Percentiles rank a stretch among this genome's conserved stretches.
These are phyloP conservation scores for Cytospora schulzeri DNA, from an alignment of 2,329 filamentous ascomycete species.

Conservation along the genomic window DNA sequence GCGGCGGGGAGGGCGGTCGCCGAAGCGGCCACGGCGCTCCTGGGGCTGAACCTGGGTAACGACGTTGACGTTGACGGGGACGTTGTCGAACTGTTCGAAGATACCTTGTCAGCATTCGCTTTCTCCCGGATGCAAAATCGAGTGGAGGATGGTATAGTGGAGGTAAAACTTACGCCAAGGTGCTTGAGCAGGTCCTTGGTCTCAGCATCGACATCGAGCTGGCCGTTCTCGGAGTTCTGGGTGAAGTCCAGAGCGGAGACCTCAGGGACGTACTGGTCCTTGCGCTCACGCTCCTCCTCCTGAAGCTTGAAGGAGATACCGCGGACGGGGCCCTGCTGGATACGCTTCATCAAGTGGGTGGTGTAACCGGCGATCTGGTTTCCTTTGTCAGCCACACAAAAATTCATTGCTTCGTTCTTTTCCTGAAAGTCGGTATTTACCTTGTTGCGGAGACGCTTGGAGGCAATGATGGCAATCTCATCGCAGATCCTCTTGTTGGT, in stretches of 20 bases:
- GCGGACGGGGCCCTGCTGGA: conserved; percentile 97
- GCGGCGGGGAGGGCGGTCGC: conserved; percentile 47
- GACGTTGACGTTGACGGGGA: conserved; percentile 93
- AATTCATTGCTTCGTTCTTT: not conserved
- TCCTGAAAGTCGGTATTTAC: conserved; percentile 48
- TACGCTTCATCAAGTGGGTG: conserved; percentile 99
- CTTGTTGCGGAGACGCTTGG: conserved; percentile 99
- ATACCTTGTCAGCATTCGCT: conserved; percentile 8
- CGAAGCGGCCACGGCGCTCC: conserved; percentile 67
- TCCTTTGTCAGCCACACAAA: conserved; percentile 1
- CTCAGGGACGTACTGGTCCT: conserved; percentile 99
- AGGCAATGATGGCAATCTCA: conserved; percentile 99
- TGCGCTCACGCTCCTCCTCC: conserved; percentile 99
- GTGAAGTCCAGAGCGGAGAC: conserved; percentile 98
- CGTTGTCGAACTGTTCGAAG: conserved; percentile 79
- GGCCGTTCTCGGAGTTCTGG: conserved; percentile 89
- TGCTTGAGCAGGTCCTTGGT: conserved; percentile 99
- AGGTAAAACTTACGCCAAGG: conserved; percentile 80
- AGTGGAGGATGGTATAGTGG: conserved; percentile 29
- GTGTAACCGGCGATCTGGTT: conserved; percentile 93
- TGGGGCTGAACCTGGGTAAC: conserved; percentile 85
- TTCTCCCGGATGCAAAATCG: conserved; percentile 28
- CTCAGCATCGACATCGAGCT: conserved; percentile 93
- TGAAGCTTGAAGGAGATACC: conserved; percentile 99
- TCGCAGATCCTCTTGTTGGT: conserved; percentile 99